A percentile compares a stretch with the other conserved stretches of the same genome.
Conservation (phyloP, 176 grass and related monocot genomes). For the Eragrostis curvula region DNA sequence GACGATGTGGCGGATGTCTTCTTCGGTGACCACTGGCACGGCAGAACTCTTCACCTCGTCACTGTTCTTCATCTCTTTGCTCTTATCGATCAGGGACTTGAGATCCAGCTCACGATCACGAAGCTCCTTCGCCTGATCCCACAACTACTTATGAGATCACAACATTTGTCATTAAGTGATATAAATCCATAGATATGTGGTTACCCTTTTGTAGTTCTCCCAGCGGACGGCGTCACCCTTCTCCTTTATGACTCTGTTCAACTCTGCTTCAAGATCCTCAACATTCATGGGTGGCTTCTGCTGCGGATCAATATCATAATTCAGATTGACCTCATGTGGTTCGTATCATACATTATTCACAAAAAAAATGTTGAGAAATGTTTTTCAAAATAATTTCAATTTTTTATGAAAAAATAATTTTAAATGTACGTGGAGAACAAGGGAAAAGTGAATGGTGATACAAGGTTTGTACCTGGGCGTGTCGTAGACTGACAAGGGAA, state of each 20-base stretch:
- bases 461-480: conserved; percentile 60
- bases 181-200: background rate
- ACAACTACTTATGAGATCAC: background rate
- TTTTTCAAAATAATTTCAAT: too few species aligned
- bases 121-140: conserved; percentile 68
- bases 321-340: too few species aligned
- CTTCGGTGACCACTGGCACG: conserved; percentile 64
- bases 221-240: conserved; percentile 61
- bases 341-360: too few species aligned
- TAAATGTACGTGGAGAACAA: too few species aligned
- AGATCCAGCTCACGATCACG: conserved; percentile 67
- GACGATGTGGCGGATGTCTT: conserved; percentile 81
- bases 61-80: conserved; percentile 62
- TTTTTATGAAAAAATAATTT: too few species aligned
- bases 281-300: conserved; percentile 36
- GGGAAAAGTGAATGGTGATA: too few species aligned
- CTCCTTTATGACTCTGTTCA: conserved; percentile 68
- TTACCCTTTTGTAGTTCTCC: conserved; percentile 83
- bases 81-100: conserved; percentile 59
- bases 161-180: background rate
- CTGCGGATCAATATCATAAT: background rate
- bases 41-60: conserved; percentile 35
- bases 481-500: conserved; percentile 65
- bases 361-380: too few species aligned
- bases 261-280: conserved; percentile 65